Evolutionary conservation across 192 early-diverging fungal species (phyloP).

Genomic region (Coemansia sp.): DNA sequence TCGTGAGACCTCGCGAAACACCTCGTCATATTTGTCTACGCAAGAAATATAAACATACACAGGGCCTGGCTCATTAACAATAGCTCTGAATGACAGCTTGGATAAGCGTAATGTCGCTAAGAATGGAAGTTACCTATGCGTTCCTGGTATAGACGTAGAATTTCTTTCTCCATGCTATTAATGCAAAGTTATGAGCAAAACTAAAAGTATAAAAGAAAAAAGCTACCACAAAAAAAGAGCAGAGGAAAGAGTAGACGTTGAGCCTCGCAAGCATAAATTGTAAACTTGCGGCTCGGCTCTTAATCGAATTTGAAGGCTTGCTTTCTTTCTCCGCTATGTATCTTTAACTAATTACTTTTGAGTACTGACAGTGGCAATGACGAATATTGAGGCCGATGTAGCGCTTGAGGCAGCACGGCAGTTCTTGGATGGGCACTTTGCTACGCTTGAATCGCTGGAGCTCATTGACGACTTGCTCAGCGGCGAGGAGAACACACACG

Average conservation of each 20-base stretch:
- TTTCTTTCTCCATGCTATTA: conserved; percentile 49
- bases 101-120: not conserved
- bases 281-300: not conserved
- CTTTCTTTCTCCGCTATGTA: not conserved
- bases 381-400: not conserved
- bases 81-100: not conserved
- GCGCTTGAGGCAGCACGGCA: conserved; percentile 17
- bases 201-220: not conserved
- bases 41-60: not conserved
- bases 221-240: not conserved
- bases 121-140: conserved; percentile 43
- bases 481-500: conserved; percentile 42
- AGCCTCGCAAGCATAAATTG: not conserved
- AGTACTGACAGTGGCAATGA: not conserved
- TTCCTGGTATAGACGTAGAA: conserved; percentile 50
- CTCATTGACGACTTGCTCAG: conserved; percentile 40
- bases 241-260: not conserved
- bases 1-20: conserved; percentile 37
- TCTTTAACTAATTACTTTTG: not conserved
- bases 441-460: conserved; percentile 45
- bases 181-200: not conserved
- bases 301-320: not conserved
- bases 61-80: not conserved
- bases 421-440: conserved; percentile 46
- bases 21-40: conserved; percentile 55